These are phyloP conservation scores for Diaporthe vexans DNA, from an alignment of 2,329 filamentous ascomycete genomes.

Conservation along the genomic window DNA sequence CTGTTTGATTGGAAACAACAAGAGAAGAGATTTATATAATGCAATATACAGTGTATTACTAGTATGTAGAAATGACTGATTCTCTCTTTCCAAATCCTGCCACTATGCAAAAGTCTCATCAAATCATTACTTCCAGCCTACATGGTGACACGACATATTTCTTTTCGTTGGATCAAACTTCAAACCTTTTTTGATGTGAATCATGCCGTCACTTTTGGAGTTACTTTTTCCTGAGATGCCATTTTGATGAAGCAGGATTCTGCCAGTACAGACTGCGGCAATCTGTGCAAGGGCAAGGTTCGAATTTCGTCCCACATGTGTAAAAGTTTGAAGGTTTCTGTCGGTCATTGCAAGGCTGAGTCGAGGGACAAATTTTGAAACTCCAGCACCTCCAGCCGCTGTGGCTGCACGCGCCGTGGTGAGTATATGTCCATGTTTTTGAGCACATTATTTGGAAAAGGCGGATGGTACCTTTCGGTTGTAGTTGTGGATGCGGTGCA, in stretches of 20 bases:
- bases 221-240: not conserved
- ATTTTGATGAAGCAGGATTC: not conserved
- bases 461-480: no score
- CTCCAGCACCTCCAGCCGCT: not conserved
- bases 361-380: slow-evolving; percentile 4
- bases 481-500: no score
- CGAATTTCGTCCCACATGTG: not conserved
- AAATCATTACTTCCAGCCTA: no score
- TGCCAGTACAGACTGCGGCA: not conserved
- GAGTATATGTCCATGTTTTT: not conserved
- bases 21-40: no score
- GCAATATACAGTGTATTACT: no score
- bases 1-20: no score
- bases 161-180: no score
- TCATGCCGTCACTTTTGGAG: not conserved
- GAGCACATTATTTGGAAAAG: not conserved
- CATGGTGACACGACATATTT: no score
- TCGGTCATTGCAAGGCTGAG: not conserved
- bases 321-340: not conserved
- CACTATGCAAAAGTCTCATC: no score
- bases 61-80: no score
- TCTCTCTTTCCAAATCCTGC: no score
- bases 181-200: not conserved
- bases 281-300: not conserved
- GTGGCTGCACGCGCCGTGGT: not conserved